A percentile compares a stretch with the other conserved stretches of the same genome.
These are phyloP conservation scores for Fusarium sp. DNA, from an alignment of 2,329 filamentous ascomycete genomes.

Conservation along the genomic window DNA sequence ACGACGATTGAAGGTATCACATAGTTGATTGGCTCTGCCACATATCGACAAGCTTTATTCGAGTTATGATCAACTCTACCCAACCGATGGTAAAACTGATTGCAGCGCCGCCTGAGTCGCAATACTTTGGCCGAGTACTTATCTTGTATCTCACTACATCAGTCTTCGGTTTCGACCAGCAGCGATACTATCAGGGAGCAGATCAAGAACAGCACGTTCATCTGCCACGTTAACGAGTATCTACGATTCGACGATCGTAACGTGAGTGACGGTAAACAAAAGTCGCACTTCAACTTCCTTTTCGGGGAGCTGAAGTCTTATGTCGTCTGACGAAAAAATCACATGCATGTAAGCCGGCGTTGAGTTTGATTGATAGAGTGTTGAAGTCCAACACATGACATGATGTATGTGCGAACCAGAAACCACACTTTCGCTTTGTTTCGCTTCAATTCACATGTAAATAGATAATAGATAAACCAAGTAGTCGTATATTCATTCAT, in stretches of 20 bases:
- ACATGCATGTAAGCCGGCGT: conserved; percentile 34
- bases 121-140: neutral
- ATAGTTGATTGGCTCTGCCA: neutral
- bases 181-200: neutral
- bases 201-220: neutral
- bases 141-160: neutral
- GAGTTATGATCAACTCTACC: neutral
- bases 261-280: neutral
- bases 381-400: conserved; percentile 5
- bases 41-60: neutral
- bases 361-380: conserved; percentile 24
- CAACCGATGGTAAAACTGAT: neutral
- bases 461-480: conserved; percentile 35
- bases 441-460: conserved; percentile 3
- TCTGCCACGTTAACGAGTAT: neutral
- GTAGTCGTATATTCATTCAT: conserved; percentile 40
- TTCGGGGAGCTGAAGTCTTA: neutral
- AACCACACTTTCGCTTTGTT: conserved; percentile 3
- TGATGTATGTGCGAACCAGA: neutral
- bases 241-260: neutral
- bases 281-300: neutral
- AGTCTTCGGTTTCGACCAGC: neutral
- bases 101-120: neutral
- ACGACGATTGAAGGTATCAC: neutral
- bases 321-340: conserved; percentile 22